Conservation (phyloP, 2,329 filamentous ascomycete genomes). For the Fusarium torreyae region DNA sequence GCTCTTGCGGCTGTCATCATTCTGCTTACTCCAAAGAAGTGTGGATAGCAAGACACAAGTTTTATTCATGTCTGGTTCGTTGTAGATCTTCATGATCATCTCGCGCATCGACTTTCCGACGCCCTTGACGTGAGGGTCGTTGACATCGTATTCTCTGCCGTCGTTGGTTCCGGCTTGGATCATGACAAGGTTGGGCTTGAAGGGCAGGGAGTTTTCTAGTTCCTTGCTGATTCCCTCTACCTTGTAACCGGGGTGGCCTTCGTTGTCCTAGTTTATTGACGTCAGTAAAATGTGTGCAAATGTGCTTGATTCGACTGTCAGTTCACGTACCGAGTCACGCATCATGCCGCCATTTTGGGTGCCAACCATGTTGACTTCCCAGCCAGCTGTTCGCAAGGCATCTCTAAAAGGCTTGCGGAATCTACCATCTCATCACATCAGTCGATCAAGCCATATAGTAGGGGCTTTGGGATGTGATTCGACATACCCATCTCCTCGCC, state of each 20-base stretch:
- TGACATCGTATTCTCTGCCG: slow-evolving; percentile 6
- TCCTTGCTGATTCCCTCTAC: not conserved
- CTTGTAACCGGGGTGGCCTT: slow-evolving; percentile 4
- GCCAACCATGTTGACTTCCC: slow-evolving; percentile 7
- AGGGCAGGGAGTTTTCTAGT: not conserved
- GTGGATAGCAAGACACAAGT: slow-evolving; percentile 13
- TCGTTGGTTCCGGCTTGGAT: slow-evolving; percentile 48
- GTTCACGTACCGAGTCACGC: slow-evolving; percentile 43
- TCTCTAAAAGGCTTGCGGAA: slow-evolving; percentile 46
- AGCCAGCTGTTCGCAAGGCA: slow-evolving; percentile 26
- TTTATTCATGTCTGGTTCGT: slow-evolving; percentile 1
- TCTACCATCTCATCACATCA: slow-evolving; percentile 5
- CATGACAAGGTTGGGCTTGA: slow-evolving; percentile 43
- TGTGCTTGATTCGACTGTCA: no score
- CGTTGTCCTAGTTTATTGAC: not conserved
- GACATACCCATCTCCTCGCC: slow-evolving; percentile 9
- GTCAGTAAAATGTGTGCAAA: no score
- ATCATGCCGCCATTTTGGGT: slow-evolving; percentile 2
- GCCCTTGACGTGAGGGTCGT: slow-evolving; percentile 3
- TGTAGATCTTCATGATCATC: slow-evolving; percentile 26
- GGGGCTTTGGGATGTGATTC: no score
- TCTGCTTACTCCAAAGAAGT: slow-evolving; percentile 4
- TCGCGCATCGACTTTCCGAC: slow-evolving; percentile 31
- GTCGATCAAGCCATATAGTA: not conserved
- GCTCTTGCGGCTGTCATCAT: slow-evolving; percentile 1